Evolutionary conservation across 306 rosid genomes (phyloP).

Genomic region (Canavalia gladiata): DNA sequence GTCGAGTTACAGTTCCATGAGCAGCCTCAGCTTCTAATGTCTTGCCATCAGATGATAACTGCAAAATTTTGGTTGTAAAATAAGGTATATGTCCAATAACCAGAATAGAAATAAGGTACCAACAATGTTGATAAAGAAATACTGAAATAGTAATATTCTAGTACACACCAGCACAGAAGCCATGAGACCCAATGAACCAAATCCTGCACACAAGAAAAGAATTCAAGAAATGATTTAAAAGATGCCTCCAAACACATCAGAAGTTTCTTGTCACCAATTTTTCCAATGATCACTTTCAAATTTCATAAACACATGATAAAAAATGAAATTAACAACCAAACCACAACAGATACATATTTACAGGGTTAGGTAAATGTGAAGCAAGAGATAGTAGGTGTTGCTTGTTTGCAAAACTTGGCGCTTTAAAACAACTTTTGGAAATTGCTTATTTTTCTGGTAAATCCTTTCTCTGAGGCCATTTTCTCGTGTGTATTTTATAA

Average conservation of each 20-base stretch:
- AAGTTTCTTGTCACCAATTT: constrained; percentile 17
- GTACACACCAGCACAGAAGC: constrained; percentile 86
- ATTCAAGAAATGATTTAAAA: constrained; percentile 45
- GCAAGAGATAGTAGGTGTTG: constrained; percentile 22
- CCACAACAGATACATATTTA: constrained; percentile 10
- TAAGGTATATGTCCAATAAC: constrained; percentile 11
- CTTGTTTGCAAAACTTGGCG: constrained; percentile 29
- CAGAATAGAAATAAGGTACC: constrained; percentile 26
- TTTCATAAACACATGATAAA: constrained; percentile 14
- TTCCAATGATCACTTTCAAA: constrained; percentile 26
- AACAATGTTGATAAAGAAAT: background rate
- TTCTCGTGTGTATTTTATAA: background rate
- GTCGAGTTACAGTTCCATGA: constrained; percentile 98
- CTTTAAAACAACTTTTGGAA: constrained; percentile 27
- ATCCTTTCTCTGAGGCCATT: constrained; percentile 11
- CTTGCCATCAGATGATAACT: constrained; percentile 97
- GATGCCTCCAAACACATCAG: constrained; percentile 25
- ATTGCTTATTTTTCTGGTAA: constrained; percentile 23
- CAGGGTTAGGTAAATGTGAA: constrained; percentile 1
- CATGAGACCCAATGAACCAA: constrained; percentile 98
- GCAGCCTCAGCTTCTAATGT: constrained; percentile 99
- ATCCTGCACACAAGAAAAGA: constrained; percentile 69
- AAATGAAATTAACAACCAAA: constrained; percentile 25
- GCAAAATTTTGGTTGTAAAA: constrained; percentile 51
- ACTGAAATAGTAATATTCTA: constrained; percentile 12